phyloP scores from a whole-genome alignment of 2,329 filamentous ascomycete species.

The Coccinonectria pachysandricola region DNA sequence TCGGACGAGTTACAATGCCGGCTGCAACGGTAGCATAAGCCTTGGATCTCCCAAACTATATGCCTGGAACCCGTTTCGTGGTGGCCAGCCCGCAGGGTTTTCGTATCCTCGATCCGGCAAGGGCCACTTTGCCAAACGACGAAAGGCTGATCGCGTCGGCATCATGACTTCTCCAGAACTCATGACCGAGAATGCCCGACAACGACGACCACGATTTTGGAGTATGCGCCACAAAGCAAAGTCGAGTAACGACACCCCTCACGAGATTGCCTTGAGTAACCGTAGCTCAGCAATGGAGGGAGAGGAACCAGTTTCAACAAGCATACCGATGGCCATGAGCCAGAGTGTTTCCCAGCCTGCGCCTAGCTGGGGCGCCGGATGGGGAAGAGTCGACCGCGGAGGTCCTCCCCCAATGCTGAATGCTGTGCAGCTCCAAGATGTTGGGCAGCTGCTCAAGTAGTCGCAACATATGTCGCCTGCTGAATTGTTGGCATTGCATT shows the following conservation, averaged over 20 bases:
- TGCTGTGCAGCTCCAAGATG: conserved; percentile 23
- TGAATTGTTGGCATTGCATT: too few species aligned
- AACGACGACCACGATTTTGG: conserved; percentile 21
- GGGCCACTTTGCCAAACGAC: conserved; percentile 15
- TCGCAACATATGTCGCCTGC: too few species aligned
- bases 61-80: conserved; percentile 36
- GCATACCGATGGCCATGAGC: conserved; percentile 5
- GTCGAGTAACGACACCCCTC: conserved; percentile 17
- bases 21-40: conserved; percentile 39
- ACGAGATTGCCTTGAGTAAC: conserved; percentile 24
- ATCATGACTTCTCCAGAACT: conserved; percentile 36
- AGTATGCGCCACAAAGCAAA: conserved; percentile 18
- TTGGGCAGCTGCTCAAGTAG: conserved; percentile 19
- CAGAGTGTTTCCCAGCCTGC: conserved; percentile 10
- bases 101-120: conserved; percentile 29
- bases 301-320: conserved; percentile 15
- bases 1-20: conserved; percentile 46
- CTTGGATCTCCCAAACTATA: conserved; percentile 21
- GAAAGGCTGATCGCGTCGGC: conserved; percentile 24
- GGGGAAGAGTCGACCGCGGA: conserved; percentile 21
- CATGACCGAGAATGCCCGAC: conserved; percentile 15
- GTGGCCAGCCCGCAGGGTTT: conserved; percentile 43
- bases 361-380: conserved; percentile 23
- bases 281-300: conserved; percentile 19
- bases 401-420: conserved; percentile 18